phyloP scores from a whole-genome alignment of 1,284 basidiomycete species.

The Marasmius oreades region DNA sequence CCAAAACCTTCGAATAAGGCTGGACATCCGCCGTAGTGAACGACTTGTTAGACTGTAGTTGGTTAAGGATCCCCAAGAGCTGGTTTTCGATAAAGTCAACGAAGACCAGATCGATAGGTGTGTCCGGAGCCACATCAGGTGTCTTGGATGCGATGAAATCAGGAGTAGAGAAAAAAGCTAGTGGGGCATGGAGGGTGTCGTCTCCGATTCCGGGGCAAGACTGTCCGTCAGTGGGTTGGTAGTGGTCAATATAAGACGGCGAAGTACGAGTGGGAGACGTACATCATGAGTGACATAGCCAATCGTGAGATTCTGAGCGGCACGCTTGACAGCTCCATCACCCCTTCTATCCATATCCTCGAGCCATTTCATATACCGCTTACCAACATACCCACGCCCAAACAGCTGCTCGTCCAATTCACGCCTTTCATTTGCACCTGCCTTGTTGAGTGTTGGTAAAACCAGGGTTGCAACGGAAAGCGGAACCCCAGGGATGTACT shows the following conservation, averaged over 20 bases:
- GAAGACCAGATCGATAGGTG: constrained; percentile 67
- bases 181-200: constrained; percentile 55
- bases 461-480: constrained; percentile 49
- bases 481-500: constrained; percentile 52
- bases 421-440: constrained; percentile 33
- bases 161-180: neutral
- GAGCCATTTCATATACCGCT: constrained; percentile 51
- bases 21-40: constrained; percentile 50
- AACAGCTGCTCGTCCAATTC: constrained; percentile 39
- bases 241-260: neutral
- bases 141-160: constrained; percentile 15
- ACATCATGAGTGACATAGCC: constrained; percentile 77
- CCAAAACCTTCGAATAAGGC: constrained; percentile 47
- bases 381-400: constrained; percentile 48
- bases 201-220: constrained; percentile 71
- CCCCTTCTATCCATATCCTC: constrained; percentile 46
- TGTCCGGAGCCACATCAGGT: constrained; percentile 45
- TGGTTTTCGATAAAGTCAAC: constrained; percentile 59
- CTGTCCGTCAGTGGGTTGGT: constrained; percentile 26
- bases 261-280: constrained; percentile 23
- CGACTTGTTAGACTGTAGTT: constrained; percentile 43
- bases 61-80: constrained; percentile 53
- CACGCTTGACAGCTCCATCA: constrained; percentile 30
- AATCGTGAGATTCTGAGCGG: constrained; percentile 48
- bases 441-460: constrained; percentile 51